Base-by-base conservation (phyloP, 108 stramenopile species). In the Bacterosira constricta region DNA sequence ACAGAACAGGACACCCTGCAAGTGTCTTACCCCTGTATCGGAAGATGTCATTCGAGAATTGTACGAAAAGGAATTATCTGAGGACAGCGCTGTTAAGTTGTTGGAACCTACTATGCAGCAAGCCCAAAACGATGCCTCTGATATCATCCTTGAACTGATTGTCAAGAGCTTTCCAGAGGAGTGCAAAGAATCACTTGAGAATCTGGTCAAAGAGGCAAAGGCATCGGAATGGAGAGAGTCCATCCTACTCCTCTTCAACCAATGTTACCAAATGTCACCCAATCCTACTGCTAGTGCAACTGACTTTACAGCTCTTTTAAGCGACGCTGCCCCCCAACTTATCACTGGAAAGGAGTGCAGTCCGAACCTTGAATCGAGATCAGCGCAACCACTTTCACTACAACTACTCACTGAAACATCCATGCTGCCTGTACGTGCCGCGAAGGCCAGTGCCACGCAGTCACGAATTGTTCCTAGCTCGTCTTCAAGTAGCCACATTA, bases 11-110 rank as follows among this genome's bases (percentile, higher is more conserved):
- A 71, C 75, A n/a, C 56, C 71, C 0, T 92, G 91, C 75, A 79
- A 81, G 63, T 92, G 91, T 57, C 60, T 92, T n/a, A 51, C 80
- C 29, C 80, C 84, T 46, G 9, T 90, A 0, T 66, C 85, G 27
- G 61, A 58, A 30, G 63, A 61, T 27, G 37, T 57, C 23, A 46
- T 85, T 27, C 32, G 67, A 42, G 47, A 69, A 1, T 35, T 83
- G 1, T 69, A 73, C 50, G 57, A 73, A 36, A n/a, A n/a, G n/a
- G n/a, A n/a, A n/a, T n/a, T n/a, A n/a, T n/a, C n/a, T n/a, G 55
- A 68, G 4, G 73, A 71, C n/a, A 26, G 17, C 9, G 30, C 20
- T 26, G 10, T 41, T 3, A 32, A 23, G n/a, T 39, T 26, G 3
- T 7, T 10, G 52, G 30, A 20, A 21, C 17, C 11, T 30, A 27